Evolutionary conservation across 352 stramenopile genomes (phyloP).

Genomic region (Phytophthora uliginosa): DNA sequence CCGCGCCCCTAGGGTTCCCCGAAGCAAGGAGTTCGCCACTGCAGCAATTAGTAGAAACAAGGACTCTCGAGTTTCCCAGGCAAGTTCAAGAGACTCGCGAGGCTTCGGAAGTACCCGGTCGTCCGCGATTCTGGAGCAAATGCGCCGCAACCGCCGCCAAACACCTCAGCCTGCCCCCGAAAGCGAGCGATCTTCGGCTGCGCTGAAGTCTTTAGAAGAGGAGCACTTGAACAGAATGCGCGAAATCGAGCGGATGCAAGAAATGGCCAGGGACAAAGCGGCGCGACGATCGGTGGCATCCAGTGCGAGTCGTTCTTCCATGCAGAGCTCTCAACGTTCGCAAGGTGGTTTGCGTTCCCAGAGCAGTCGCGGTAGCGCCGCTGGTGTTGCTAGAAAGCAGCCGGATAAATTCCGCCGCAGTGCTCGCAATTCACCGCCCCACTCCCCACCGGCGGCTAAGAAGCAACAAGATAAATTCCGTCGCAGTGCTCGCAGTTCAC

Average conservation of each 20-base stretch:
- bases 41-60: constrained; percentile 16
- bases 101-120: constrained; percentile 39
- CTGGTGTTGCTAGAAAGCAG: not conserved
- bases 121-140: constrained; percentile 54
- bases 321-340: constrained; percentile 13
- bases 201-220: constrained; percentile 48
- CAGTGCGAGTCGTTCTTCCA: constrained; percentile 27
- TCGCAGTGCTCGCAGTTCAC: constrained; percentile 22
- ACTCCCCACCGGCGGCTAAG: constrained; percentile 1
- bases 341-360: constrained; percentile 2
- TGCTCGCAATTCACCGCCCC: not conserved
- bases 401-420: not conserved
- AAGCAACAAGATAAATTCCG: constrained; percentile 14
- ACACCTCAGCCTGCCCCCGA: constrained; percentile 53
- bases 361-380: constrained; percentile 10
- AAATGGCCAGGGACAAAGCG: constrained; percentile 30
- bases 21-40: constrained; percentile 22
- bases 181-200: constrained; percentile 40
- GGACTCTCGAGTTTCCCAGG: constrained; percentile 25
- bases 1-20: constrained; percentile 20
- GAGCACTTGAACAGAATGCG: constrained; percentile 59
- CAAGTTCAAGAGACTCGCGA: constrained; percentile 31
- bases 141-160: constrained; percentile 55
- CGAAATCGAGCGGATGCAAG: constrained; percentile 49
- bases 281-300: constrained; percentile 31